Conservation (phyloP, 805 yeast species). For the Lipomyces kockii region DNA sequence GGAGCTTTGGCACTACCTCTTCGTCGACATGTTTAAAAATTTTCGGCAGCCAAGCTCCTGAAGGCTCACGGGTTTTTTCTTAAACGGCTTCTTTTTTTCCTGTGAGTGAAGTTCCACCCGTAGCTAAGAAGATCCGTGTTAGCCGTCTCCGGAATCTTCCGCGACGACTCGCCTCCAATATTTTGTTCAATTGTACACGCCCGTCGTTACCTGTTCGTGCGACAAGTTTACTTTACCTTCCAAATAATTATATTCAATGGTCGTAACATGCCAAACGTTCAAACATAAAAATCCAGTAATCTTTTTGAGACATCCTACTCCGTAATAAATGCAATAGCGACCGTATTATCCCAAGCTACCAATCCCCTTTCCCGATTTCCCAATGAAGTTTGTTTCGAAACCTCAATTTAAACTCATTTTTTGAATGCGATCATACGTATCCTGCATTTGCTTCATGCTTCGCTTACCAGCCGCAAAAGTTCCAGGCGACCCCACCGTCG, state of each 20-base stretch:
- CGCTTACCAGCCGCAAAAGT: constrained; percentile 35
- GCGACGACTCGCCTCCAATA: neutral
- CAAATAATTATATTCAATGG: too few relatives aligned
- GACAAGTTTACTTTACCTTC: neutral
- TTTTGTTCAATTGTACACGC: neutral
- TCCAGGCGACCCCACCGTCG: constrained; percentile 13
- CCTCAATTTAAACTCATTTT: constrained; percentile 29
- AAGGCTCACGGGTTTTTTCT: constrained; percentile 10
- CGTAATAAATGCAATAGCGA: too few relatives aligned
- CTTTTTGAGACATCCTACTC: too few relatives aligned
- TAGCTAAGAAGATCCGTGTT: constrained; percentile 4
- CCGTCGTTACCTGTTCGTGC: neutral
- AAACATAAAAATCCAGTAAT: too few relatives aligned
- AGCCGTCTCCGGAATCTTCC: neutral
- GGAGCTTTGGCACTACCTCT: neutral
- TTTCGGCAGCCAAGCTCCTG: constrained; percentile 4
- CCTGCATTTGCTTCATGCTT: constrained; percentile 36
- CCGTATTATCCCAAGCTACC: neutral
- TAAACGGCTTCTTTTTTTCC: constrained; percentile 8
- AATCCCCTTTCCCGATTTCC: neutral
- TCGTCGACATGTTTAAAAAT: neutral
- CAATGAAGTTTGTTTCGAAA: neutral
- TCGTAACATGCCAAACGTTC: too few relatives aligned
- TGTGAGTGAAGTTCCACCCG: constrained; percentile 10
- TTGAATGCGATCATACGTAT: constrained; percentile 35